phyloP scores from a whole-genome alignment of 1,139 yeast genomes.

The Tardiomyces depauwii region DNA sequence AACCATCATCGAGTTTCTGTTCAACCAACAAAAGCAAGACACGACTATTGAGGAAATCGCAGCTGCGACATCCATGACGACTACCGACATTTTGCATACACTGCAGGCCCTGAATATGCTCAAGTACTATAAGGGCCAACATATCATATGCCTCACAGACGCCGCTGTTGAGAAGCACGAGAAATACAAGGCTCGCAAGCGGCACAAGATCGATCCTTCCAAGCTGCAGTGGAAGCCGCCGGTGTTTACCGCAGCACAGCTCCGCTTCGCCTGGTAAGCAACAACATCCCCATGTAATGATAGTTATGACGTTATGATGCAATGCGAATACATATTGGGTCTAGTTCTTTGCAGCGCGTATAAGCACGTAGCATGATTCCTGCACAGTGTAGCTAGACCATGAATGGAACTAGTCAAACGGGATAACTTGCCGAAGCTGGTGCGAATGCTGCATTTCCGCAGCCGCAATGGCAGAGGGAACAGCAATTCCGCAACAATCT shows the following conservation, averaged over 20 bases:
- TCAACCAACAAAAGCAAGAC: conserved; percentile 52
- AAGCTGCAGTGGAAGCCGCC: conserved; percentile 91
- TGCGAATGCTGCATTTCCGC: conserved; percentile 7
- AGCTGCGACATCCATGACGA: conserved; percentile 82
- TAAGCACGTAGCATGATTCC: too few species aligned
- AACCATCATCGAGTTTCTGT: conserved; percentile 60
- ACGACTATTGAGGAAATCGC: conserved; percentile 91
- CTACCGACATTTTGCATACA: conserved; percentile 90
- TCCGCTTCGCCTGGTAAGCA: conserved; percentile 86
- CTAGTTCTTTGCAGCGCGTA: too few species aligned
- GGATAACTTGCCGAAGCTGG: conserved; percentile 37
- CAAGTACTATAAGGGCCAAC: conserved; percentile 91
- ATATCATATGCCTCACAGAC: conserved; percentile 82
- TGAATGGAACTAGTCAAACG: conserved; percentile 47
- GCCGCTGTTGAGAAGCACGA: conserved; percentile 72
- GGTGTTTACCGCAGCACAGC: conserved; percentile 87
- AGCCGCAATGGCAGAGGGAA: conserved; percentile 95
- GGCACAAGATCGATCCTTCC: conserved; percentile 64
- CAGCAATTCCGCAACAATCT: conserved; percentile 94
- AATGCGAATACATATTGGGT: too few species aligned
- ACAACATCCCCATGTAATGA: neutral
- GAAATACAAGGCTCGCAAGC: conserved; percentile 58
- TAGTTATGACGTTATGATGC: neutral
- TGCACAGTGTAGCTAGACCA: too few species aligned
- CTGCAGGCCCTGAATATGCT: conserved; percentile 83